Evolutionary conservation across 495 filamentous ascomycete species (phyloP).

Genomic region (Aspergillus affinis): DNA sequence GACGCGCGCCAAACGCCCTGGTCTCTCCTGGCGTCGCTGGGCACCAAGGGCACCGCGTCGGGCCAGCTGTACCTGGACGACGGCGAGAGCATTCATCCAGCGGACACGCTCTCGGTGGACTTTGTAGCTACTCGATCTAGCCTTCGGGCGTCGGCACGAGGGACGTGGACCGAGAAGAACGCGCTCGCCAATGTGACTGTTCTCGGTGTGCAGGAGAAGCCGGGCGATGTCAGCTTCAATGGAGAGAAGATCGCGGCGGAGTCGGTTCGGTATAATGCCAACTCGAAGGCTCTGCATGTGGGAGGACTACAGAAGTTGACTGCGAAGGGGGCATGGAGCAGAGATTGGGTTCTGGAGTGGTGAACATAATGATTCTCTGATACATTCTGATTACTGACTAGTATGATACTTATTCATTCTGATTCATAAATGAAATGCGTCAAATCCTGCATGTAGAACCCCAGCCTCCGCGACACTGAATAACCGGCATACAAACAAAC

Average conservation of each 20-base stretch:
- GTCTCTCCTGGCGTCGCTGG: conserved; percentile 65
- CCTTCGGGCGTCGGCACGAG: conserved; percentile 48
- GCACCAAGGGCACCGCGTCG: conserved; percentile 53
- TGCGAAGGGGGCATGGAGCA: conserved; percentile 52
- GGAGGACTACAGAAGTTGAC: conserved; percentile 51
- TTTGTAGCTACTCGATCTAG: conserved; percentile 50
- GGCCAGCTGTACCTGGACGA: conserved; percentile 82
- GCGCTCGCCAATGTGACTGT: conserved; percentile 65
- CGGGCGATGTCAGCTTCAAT: conserved; percentile 52
- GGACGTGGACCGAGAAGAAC: conserved; percentile 60
- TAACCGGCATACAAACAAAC: no score
- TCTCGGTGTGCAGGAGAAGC: conserved; percentile 53
- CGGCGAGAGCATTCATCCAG: conserved; percentile 66
- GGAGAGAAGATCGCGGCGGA: conserved; percentile 36
- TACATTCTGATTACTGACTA: not conserved
- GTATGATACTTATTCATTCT: not conserved
- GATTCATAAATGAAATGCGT: no score
- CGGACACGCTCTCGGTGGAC: conserved; percentile 55
- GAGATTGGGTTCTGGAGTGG: conserved; percentile 61
- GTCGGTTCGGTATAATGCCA: conserved; percentile 50
- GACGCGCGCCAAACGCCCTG: conserved; percentile 67
- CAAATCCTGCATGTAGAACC: no score
- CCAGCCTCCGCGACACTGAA: no score
- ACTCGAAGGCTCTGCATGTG: conserved; percentile 48
- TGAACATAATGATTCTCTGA: conserved; percentile 8